Evolutionary conservation across 129 eudicot species (phyloP), one percentile per base, ranked within the genome.

Genomic region (Escallonia rubra): DNA sequence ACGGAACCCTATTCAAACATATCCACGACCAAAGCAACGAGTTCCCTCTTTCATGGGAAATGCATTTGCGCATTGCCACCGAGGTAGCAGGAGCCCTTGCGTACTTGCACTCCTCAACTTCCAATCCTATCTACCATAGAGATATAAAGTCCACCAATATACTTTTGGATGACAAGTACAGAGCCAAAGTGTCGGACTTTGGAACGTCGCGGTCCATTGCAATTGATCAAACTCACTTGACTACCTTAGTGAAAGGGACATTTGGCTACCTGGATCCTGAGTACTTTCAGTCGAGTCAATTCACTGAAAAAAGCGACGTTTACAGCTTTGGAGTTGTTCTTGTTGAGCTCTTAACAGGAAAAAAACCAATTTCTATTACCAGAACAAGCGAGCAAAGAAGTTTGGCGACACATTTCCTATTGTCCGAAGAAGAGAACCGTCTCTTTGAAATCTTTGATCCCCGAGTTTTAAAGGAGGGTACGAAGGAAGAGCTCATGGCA

Each of bases 31-130:
- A 3, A 2, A 10, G 13, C 6, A n/a, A 38, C 1, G 57, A 23
- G 10, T 61, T 42, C 61, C 13, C 5, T 11, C 7, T 72, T 41
- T 42, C 70, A 2, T 72, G 63, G 69, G 13, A 43, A 9, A 61
- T 52, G 62, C 41, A 55, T 1, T 12, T 71, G 34, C 51, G 42
- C 15, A 62, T 72, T 4, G 70, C 69, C 2, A 2, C 76, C 15
- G 76, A 72, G 2, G 15, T 44, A 0, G 68, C 68, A 12, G 63
- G 63, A 2, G 76, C 68, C 0, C 50, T 72, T 5, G 63, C 76
- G 0, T 72, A 72, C 48, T 41, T 72, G 51, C 76, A 71, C 69
- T 71, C 68, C 15, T 62, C 62, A 52, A 4, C 63, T n/a, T 62
- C 63, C 0, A n/a, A 34, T 5, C 57, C 76, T 0, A 63, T 72